A percentile compares a stretch with the other conserved stretches of the same genome.
These are phyloP conservation scores for Ceratobasidium sp. DNA, from an alignment of 1,284 basidiomycete species.

Conservation along the genomic window DNA sequence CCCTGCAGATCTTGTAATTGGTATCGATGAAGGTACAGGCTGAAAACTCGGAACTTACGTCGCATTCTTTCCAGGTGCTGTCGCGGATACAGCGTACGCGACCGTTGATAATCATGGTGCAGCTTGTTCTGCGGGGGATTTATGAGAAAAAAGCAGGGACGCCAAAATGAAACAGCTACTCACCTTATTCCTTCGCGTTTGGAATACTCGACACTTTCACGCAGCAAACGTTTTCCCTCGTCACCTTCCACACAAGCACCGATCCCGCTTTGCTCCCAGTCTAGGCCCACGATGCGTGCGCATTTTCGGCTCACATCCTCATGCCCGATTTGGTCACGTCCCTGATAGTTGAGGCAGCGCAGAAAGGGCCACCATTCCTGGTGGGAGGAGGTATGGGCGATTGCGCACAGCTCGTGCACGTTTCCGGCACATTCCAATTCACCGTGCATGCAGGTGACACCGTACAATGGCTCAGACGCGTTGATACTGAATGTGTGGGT, in stretches of 20 bases:
- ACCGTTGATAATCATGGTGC: conserved; percentile 80
- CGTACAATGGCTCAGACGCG: conserved; percentile 70
- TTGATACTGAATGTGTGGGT: conserved; percentile 59
- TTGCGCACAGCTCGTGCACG: conserved; percentile 83
- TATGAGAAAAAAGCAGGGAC: conserved; percentile 1
- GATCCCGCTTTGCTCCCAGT: conserved; percentile 72
- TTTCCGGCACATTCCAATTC: conserved; percentile 85
- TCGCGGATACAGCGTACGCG: conserved; percentile 80
- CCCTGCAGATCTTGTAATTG: conserved; percentile 61
- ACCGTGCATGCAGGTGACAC: conserved; percentile 83
- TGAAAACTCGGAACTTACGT: conserved; percentile 64
- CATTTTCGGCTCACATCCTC: conserved; percentile 74
- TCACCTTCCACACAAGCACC: conserved; percentile 66
- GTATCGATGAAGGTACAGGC: conserved; percentile 33
- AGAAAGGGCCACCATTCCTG: conserved; percentile 74
- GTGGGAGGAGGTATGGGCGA: conserved; percentile 59
- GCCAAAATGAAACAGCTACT: conserved; percentile 48
- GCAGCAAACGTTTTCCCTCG: conserved; percentile 71
- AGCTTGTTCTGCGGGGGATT: conserved; percentile 70
- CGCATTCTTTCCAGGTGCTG: conserved; percentile 81
- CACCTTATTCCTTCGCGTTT: conserved; percentile 67
- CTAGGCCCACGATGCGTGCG: conserved; percentile 68
- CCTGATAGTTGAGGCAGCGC: conserved; percentile 79
- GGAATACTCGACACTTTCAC: conserved; percentile 65
- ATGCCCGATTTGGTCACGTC: conserved; percentile 69